Base-by-base conservation (phyloP, 768 basidiomycete species). In the Russula brevipes region DNA sequence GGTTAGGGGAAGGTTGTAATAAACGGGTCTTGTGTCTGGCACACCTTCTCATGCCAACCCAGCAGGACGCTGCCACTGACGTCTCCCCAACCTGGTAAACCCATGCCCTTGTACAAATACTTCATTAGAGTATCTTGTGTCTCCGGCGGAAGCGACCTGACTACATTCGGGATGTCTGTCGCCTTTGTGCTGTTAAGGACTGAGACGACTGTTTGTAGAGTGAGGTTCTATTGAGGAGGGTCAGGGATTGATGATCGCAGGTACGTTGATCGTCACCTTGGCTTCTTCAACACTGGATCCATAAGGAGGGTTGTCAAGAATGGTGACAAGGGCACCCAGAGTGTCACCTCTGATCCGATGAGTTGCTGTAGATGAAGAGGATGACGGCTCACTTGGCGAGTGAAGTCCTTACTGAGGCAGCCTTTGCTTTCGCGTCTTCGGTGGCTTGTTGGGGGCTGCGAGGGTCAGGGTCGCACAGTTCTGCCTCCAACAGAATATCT, bases 51-150 rank as follows among this genome's bases (percentile, higher is more conserved):
- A 72, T 98, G 96, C 96, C 96, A 98, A 14, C 86, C 89, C 46
- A 96, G 74, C 41, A 88, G 75, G 42, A 87, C 85, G 66, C 84
- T 86, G 47, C 85, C 85, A 68, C 79, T 83, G 60, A 85, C 78
- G 66, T 87, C 86, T 36, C 83, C 80, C 73, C 82, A 79, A 16
- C 80, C 85, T 2, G 80, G 78, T 70, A 81, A 74, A 17, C 79
- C 83, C 95, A 97, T 98, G 16, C 92, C 95, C 77, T 98, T 98
- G 83, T 98, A 98, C 16, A 98, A 78, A 72, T 96, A 98, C 73
- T 95, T 96, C 96, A 97, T 98, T 58, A 98, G 81, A 38, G 87
- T 90, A 71, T 97, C 96, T 70, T 94, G 91, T 49, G 82, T 77
- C 55, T 91, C 88, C 68, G 81, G 81, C 3, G 86, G 81, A 36